A percentile compares a stretch with the other conserved stretches of the same genome.
phyloP scores from a whole-genome alignment of 441 rosid species.

The Syzygium syzygioides region DNA sequence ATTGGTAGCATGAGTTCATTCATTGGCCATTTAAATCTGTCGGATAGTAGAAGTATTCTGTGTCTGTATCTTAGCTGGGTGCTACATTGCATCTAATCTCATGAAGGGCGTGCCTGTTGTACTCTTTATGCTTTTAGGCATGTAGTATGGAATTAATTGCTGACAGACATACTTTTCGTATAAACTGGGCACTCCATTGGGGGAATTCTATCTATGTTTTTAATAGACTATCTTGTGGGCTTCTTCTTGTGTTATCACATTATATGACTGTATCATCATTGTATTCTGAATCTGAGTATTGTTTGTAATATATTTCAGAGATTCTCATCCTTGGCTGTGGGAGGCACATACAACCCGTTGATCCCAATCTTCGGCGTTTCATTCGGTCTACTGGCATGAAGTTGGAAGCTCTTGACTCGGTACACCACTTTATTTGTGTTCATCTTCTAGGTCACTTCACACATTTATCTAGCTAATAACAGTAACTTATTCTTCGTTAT shows the following conservation, averaged over 20 bases:
- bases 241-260: background rate
- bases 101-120: background rate
- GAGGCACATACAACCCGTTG: conserved; percentile 42
- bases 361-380: conserved; percentile 49
- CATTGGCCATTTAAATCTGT: background rate
- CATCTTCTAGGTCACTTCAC: background rate
- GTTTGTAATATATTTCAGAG: conserved; percentile 27
- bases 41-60: background rate
- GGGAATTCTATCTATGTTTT: background rate
- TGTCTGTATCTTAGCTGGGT: background rate
- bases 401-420: conserved; percentile 73
- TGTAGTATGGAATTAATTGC: background rate
- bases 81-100: background rate
- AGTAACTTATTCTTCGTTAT: background rate
- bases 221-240: background rate
- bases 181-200: background rate
- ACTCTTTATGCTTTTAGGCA: background rate
- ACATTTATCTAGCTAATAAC: background rate
- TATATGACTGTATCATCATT: background rate
- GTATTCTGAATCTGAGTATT: background rate
- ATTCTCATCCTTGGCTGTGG: conserved; percentile 79
- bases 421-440: conserved; percentile 16
- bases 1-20: background rate
- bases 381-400: conserved; percentile 72
- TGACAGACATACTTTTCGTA: background rate